phyloP scores from a whole-genome alignment of 345 rosid genomes.

The Arabis alpina region DNA sequence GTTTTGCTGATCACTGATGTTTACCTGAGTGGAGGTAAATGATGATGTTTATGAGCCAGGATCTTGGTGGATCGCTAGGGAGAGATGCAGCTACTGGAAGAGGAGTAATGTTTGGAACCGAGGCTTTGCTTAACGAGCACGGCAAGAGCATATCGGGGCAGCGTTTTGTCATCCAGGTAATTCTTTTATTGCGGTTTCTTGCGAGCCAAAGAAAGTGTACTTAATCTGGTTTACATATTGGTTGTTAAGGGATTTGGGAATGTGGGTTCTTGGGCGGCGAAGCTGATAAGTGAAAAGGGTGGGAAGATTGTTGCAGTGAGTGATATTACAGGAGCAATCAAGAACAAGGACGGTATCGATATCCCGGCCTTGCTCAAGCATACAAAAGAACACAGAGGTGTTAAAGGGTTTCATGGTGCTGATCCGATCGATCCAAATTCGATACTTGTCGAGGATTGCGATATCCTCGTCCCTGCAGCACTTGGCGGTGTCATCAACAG shows the following conservation, averaged over 20 bases:
- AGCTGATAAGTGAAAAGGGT: slow-evolving; percentile 71
- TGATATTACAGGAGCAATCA: slow-evolving; percentile 86
- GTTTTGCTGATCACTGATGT: slow-evolving; percentile 1
- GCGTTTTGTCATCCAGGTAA: slow-evolving; percentile 83
- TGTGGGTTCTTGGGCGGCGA: slow-evolving; percentile 99
- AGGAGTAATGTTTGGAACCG: slow-evolving; percentile 91
- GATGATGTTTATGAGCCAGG: slow-evolving; percentile 47
- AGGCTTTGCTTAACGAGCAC: slow-evolving; percentile 88
- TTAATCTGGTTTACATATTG: background rate
- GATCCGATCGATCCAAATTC: slow-evolving; percentile 62
- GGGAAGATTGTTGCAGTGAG: slow-evolving; percentile 90
- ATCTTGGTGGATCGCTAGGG: slow-evolving; percentile 97
- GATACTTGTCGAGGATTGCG: slow-evolving; percentile 81
- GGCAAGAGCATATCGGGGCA: slow-evolving; percentile 80
- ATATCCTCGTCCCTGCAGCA: slow-evolving; percentile 94
- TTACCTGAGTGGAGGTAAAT: background rate
- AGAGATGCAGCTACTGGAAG: slow-evolving; percentile 98
- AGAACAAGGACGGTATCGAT: slow-evolving; percentile 85
- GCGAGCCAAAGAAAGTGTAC: background rate
- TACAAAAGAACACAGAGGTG: slow-evolving; percentile 66
- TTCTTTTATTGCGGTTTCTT: background rate
- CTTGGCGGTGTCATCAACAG: slow-evolving; percentile 96
- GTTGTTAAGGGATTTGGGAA: slow-evolving; percentile 83
- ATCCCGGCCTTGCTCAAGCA: slow-evolving; percentile 66
- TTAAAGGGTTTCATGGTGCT: slow-evolving; percentile 78